These are phyloP conservation scores for Russula brevipes DNA, from an alignment of 768 basidiomycete genomes.

Conservation along the genomic window DNA sequence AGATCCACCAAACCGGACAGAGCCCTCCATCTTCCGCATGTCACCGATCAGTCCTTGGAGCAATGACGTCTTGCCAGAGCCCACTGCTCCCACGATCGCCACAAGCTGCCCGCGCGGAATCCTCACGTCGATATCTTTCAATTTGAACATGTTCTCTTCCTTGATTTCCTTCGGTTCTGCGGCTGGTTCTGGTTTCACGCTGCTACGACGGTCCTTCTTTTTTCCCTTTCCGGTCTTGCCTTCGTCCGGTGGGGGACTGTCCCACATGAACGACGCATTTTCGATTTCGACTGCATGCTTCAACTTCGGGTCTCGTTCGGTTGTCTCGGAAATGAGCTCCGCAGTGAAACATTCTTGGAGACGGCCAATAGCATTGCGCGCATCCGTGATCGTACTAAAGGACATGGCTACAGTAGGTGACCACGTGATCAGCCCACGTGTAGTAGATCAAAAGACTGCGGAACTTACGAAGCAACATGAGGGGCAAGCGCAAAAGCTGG, in stretches of 20 bases:
- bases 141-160: constrained; percentile 50
- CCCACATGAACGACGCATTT: constrained; percentile 82
- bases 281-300: constrained; percentile 63
- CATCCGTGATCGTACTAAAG: constrained; percentile 79
- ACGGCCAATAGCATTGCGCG: constrained; percentile 71
- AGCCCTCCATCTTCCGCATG: constrained; percentile 68
- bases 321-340: constrained; percentile 61
- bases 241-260: constrained; percentile 57
- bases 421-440: background rate
- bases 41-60: constrained; percentile 76
- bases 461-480: constrained; percentile 59
- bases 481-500: constrained; percentile 73
- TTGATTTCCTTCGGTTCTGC: constrained; percentile 31
- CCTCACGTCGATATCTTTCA: constrained; percentile 57
- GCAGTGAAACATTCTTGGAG: constrained; percentile 80
- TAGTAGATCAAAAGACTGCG: background rate
- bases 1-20: constrained; percentile 65
- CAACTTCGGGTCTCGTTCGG: constrained; percentile 48
- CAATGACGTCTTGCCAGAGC: constrained; percentile 63
- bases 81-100: constrained; percentile 79
- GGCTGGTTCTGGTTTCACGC: constrained; percentile 7
- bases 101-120: constrained; percentile 75
- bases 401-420: constrained; percentile 46
- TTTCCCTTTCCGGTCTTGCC: constrained; percentile 27
- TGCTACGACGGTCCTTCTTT: constrained; percentile 10